Evolutionary conservation across 208 protist genomes (phyloP).

Genomic region (Trypanosoma platydactyli): DNA sequence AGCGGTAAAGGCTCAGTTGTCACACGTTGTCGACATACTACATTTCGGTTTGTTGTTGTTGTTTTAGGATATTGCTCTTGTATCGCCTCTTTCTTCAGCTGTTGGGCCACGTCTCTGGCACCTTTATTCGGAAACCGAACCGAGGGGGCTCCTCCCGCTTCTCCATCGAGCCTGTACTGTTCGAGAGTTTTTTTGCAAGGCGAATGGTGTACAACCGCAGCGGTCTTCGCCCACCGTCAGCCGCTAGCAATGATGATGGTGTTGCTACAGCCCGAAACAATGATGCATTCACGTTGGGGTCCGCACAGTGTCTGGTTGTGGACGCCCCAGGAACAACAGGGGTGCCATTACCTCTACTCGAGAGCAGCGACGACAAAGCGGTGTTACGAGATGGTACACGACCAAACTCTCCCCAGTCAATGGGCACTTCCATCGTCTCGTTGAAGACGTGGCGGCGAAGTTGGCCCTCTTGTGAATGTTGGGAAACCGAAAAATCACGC

Average conservation of each 20-base stretch:
- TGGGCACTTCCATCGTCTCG: constrained; percentile 24
- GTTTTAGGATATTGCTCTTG: too few relatives aligned
- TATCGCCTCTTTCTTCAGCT: background rate
- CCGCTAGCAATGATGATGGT: background rate
- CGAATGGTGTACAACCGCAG: constrained; percentile 27
- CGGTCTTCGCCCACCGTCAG: background rate
- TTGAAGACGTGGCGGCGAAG: background rate
- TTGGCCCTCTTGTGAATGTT: background rate
- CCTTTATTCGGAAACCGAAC: background rate
- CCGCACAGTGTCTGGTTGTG: too few relatives aligned
- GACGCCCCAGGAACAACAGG: background rate
- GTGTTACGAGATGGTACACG: background rate
- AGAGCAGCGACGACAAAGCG: background rate
- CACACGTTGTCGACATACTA: constrained; percentile 1
- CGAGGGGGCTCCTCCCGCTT: background rate
- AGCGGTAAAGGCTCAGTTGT: background rate
- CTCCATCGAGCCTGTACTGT: constrained; percentile 2
- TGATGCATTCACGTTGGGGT: background rate
- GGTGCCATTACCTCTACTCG: background rate
- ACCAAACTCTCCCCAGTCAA: constrained; percentile 28
- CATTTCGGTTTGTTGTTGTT: background rate
- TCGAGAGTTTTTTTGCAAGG: background rate
- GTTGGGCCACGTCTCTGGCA: constrained; percentile 5
- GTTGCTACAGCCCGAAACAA: background rate
- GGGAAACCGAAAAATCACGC: background rate